phyloP scores from a whole-genome alignment of 2,329 filamentous ascomycete genomes.

The Plectosphaerella plurivora region DNA sequence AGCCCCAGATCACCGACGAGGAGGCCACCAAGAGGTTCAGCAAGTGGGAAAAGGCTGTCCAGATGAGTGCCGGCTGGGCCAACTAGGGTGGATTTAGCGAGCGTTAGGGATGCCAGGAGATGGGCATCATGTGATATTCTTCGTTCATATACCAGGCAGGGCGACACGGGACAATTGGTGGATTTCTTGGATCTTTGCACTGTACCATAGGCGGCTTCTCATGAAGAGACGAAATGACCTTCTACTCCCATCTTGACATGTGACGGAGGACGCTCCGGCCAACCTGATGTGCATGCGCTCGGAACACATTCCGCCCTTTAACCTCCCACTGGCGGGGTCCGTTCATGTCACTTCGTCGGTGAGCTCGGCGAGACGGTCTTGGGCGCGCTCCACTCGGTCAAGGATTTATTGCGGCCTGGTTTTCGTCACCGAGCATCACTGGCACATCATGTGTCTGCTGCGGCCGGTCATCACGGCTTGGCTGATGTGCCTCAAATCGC shows the following conservation, averaged over 20 bases:
- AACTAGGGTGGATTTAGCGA: constrained; percentile 14
- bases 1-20: constrained; percentile 56
- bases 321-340: too few species aligned
- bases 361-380: too few species aligned
- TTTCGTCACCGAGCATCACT: too few species aligned
- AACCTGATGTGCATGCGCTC: not conserved
- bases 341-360: too few species aligned
- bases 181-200: not conserved
- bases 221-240: not conserved
- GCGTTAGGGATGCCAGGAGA: not conserved
- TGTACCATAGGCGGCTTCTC: not conserved
- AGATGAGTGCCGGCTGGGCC: constrained; percentile 74
- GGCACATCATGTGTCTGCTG: too few species aligned
- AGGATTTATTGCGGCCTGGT: too few species aligned
- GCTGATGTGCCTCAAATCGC: too few species aligned
- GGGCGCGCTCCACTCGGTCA: too few species aligned
- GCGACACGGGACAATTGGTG: not conserved
- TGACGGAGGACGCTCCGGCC: not conserved
- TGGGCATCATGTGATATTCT: not conserved
- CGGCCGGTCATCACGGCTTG: too few species aligned
- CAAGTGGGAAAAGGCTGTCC: constrained; percentile 71
- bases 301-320: not conserved
- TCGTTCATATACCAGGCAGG: not conserved
- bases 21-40: constrained; percentile 60
- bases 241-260: not conserved